Percentiles rank a stretch among this genome's conserved stretches.
phyloP scores from a whole-genome alignment of 805 yeast genomes.

The Torulaspora indica region DNA sequence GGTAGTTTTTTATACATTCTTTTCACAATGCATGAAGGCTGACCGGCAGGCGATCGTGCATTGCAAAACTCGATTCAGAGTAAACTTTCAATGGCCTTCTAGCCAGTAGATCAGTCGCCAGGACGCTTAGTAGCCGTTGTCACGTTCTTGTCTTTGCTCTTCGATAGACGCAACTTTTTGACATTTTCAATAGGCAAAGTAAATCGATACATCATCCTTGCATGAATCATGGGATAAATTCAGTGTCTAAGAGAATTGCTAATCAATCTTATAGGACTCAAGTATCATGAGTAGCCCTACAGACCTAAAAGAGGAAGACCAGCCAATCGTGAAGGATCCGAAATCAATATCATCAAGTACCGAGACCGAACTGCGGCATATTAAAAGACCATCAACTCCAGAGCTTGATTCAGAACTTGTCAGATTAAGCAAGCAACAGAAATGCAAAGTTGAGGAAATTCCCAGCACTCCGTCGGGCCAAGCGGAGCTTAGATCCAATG shows the following conservation, averaged over 20 bases:
- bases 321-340: constrained; percentile 1
- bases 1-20: constrained; percentile 1
- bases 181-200: not conserved
- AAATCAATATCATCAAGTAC: not conserved
- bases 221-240: not conserved
- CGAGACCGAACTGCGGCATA: not conserved
- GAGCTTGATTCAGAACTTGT: constrained; percentile 6
- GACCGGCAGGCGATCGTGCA: not conserved
- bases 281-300: constrained; percentile 9
- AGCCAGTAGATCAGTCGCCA: not conserved
- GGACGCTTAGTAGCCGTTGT: not conserved
- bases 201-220: not conserved
- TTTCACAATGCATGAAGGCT: not conserved
- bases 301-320: constrained; percentile 9
- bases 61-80: not conserved
- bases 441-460: constrained; percentile 11
- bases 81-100: not conserved
- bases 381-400: constrained; percentile 10
- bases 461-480: constrained; percentile 3
- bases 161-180: not conserved
- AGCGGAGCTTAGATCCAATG: constrained; percentile 2
- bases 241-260: not conserved
- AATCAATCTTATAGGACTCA: not conserved
- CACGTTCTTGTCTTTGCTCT: not conserved
- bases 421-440: constrained; percentile 10